These are phyloP conservation scores for Mrakia frigida DNA, from an alignment of 768 basidiomycete species.

Conservation along the genomic window DNA sequence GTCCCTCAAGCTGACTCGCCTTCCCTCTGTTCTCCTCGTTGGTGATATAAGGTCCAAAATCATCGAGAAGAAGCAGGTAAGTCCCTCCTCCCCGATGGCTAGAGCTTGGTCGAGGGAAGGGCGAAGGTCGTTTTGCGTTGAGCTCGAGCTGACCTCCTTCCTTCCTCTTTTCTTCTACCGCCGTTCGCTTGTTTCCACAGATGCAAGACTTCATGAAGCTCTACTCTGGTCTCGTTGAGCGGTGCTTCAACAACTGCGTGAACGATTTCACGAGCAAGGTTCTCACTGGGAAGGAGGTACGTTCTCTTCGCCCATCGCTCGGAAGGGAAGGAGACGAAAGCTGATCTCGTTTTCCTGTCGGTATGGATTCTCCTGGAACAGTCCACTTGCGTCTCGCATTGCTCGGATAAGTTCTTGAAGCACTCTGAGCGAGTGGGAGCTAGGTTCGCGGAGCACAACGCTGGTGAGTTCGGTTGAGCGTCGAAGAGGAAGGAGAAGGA, in stretches of 20 bases:
- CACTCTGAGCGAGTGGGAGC: slow-evolving; percentile 90
- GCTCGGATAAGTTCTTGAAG: slow-evolving; percentile 95
- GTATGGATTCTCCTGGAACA: slow-evolving; percentile 44
- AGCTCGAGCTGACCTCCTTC: slow-evolving; percentile 1
- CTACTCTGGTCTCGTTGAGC: slow-evolving; percentile 89
- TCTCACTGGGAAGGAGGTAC: slow-evolving; percentile 84
- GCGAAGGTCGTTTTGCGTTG: background rate
- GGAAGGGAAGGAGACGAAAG: background rate
- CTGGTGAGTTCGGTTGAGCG: slow-evolving; percentile 56
- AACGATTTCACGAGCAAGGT: slow-evolving; percentile 97
- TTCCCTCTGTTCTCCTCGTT: background rate
- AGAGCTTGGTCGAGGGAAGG: background rate
- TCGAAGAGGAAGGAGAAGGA: background rate
- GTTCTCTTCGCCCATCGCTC: slow-evolving; percentile 13
- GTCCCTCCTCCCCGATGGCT: slow-evolving; percentile 32
- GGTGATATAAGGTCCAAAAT: slow-evolving; percentile 48
- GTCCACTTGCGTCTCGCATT: slow-evolving; percentile 87
- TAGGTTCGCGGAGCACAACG: slow-evolving; percentile 85
- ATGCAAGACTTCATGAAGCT: slow-evolving; percentile 98
- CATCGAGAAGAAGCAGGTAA: slow-evolving; percentile 94
- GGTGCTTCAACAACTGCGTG: slow-evolving; percentile 90
- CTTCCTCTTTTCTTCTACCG: background rate
- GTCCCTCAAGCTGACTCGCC: background rate
- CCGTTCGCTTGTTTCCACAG: slow-evolving; percentile 47
- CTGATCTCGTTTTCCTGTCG: background rate